phyloP scores from a whole-genome alignment of 345 rosid species.

The Eutrema japonicum region DNA sequence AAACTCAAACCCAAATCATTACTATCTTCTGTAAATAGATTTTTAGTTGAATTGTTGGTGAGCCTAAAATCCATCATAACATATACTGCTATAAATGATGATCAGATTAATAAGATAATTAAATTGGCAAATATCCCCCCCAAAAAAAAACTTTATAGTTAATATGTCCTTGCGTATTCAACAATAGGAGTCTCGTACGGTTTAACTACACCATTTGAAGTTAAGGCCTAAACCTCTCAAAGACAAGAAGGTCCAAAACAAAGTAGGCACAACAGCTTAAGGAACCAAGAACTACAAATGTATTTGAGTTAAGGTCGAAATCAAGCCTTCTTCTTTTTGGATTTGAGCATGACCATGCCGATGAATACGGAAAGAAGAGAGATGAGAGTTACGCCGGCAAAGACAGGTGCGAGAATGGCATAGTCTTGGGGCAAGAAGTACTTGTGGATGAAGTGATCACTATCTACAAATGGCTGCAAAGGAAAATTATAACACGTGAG shows the following conservation, averaged over 20 bases:
- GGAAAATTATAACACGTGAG: neutral
- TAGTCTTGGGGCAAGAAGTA: conserved; percentile 88
- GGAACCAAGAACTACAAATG: conserved; percentile 10
- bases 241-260: conserved; percentile 21
- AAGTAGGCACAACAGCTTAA: conserved; percentile 5
- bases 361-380: conserved; percentile 68
- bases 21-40: neutral
- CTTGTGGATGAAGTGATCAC: conserved; percentile 81
- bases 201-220: conserved; percentile 35
- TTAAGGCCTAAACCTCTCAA: conserved; percentile 13
- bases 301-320: conserved; percentile 10
- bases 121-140: neutral
- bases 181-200: conserved; percentile 16
- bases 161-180: conserved; percentile 9
- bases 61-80: conserved; percentile 20
- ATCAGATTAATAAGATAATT: neutral
- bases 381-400: conserved; percentile 69
- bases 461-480: conserved; percentile 86
- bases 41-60: conserved; percentile 24
- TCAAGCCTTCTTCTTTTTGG: conserved; percentile 83
- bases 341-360: conserved; percentile 79
- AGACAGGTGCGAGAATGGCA: conserved; percentile 78
- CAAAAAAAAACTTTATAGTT: neutral
- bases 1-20: conserved; percentile 17
- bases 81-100: conserved; percentile 11